A percentile compares a stretch with the other conserved stretches of the same genome.
Evolutionary conservation across 148 eudicot species (phyloP).

Genomic region (Gaultheria prostrata): DNA sequence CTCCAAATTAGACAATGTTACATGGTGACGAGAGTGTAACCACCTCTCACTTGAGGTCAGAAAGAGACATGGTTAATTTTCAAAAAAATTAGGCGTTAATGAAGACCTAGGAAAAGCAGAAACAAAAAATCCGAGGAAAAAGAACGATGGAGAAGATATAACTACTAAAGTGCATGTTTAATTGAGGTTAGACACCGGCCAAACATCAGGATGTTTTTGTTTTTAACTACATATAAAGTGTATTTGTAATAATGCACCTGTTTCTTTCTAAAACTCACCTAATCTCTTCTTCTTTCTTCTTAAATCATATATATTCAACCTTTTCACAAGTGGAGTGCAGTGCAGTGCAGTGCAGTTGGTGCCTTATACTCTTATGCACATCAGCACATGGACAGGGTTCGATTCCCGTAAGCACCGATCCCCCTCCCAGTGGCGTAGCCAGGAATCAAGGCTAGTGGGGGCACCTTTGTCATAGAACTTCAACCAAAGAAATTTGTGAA

Average conservation of each 20-base stretch:
- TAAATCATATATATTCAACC: background rate
- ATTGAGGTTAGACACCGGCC: conserved; percentile 47
- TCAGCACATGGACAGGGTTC: too few species aligned
- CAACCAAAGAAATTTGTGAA: too few species aligned
- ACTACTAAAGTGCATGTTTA: conserved; percentile 7
- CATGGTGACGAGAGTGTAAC: background rate
- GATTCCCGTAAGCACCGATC: too few species aligned
- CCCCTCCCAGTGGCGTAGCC: too few species aligned
- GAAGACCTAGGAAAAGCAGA: background rate
- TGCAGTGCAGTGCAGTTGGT: too few species aligned
- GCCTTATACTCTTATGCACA: too few species aligned
- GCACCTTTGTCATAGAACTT: too few species aligned
- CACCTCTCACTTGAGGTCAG: background rate
- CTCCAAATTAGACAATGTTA: background rate
- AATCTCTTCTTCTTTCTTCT: background rate
- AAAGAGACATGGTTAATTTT: background rate
- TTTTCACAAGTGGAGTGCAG: too few species aligned
- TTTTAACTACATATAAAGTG: background rate
- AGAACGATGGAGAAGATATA: background rate
- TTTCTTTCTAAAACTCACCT: conserved; percentile 18
- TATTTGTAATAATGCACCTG: background rate
- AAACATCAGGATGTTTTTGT: conserved; percentile 30
- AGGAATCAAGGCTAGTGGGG: too few species aligned
- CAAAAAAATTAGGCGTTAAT: background rate
- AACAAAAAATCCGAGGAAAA: background rate